Conservation (phyloP, 441 rosid genomes). For the Brassica balearica region DNA sequence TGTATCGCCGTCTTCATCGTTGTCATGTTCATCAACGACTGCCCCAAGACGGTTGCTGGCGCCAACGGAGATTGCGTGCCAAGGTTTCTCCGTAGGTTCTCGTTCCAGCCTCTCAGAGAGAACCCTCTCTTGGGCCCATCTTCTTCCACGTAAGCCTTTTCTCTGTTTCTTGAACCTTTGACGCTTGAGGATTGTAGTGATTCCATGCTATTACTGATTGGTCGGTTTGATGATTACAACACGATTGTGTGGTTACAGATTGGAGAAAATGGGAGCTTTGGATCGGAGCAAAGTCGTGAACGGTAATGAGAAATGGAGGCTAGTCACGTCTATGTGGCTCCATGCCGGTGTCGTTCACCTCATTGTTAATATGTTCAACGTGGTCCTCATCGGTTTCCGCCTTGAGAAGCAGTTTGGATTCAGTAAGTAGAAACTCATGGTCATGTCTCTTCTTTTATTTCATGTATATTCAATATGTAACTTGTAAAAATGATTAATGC, state of each 20-base stretch:
- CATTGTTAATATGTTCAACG: constrained; percentile 72
- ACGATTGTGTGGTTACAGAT: constrained; percentile 50
- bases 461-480: too few relatives aligned
- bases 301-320: constrained; percentile 83
- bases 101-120: constrained; percentile 62
- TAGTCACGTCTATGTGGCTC: constrained; percentile 79
- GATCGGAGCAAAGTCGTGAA: constrained; percentile 71
- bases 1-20: constrained; percentile 56
- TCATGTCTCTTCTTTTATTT: too few relatives aligned
- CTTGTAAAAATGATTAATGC: too few relatives aligned
- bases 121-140: constrained; percentile 75
- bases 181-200: neutral
- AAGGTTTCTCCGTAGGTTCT: constrained; percentile 60
- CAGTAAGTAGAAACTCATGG: constrained; percentile 46
- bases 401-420: constrained; percentile 96
- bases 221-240: neutral
- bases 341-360: constrained; percentile 93
- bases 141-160: constrained; percentile 49
- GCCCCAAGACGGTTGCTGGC: constrained; percentile 49
- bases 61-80: constrained; percentile 52
- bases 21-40: constrained; percentile 62
- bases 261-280: constrained; percentile 87
- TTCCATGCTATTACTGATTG: neutral
- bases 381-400: constrained; percentile 75
- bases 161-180: constrained; percentile 7